Evolutionary conservation across 139 green algal species (phyloP), one percentile per base, ranked within the genome.

Genomic region (Chlorella vulgaris): DNA sequence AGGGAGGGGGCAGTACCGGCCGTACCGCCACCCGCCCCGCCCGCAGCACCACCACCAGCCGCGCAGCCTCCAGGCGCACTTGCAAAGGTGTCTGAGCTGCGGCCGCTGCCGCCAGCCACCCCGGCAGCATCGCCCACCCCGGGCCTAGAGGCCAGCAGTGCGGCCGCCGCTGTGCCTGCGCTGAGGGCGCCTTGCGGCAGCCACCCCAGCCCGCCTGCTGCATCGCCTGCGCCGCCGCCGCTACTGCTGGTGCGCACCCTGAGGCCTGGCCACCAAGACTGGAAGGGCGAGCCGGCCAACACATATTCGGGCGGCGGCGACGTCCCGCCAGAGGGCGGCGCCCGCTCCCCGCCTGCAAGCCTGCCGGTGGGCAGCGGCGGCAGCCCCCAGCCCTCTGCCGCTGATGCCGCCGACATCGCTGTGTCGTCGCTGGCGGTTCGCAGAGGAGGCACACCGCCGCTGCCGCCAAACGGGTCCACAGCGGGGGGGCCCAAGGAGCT

Each of bases 261-360:
- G 8, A 81, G 58, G 58, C 60, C 74, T 2, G 55, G 58, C 74
- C 74, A 81, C 74, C 74, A 81, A 4, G 58, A n/a, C 38, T 36
- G 29, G 39, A 80, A 69, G 36, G 38, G 53, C 2, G 74, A 42
- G 55, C 36, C 15, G 55, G 13, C n/a, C n/a, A n/a, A n/a, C n/a
- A n/a, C n/a, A n/a, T n/a, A 13, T 33, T 22, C 24, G 21, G 33
- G 22, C 26, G 74, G 38, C 6, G 68, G 40, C 5, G 74, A 70
- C 21, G 36, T 55, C 3, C 15, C 71, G n/a, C 2, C 35, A 10
- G 21, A 43, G 36, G 55, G 15, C 10, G 47, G 47, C 15, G 47
- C 47, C 47, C 47, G 47, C 47, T 58, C 38, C 28, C 74, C 39
- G 24, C 5, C 24, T 22, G 26, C 38, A 28, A 28, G 63, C 53